phyloP scores from a whole-genome alignment of 2,329 filamentous ascomycete genomes.

The Mariannaea elegans region DNA sequence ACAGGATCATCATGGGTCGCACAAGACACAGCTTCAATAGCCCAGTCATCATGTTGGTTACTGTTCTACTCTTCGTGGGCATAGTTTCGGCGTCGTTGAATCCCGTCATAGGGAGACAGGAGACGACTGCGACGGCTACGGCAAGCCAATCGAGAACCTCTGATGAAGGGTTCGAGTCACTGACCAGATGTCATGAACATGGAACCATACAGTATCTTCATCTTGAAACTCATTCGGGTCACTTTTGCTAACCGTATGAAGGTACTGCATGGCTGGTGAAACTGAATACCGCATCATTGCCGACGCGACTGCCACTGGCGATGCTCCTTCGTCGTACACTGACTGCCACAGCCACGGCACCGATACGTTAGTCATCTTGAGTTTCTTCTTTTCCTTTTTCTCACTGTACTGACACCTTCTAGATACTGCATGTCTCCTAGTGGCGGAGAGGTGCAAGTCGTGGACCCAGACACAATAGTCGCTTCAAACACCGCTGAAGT shows the following conservation, averaged over 20 bases:
- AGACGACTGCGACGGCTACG: conserved; percentile 22
- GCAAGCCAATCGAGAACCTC: no score
- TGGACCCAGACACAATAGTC: conserved; percentile 24
- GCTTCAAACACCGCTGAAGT: conserved; percentile 20
- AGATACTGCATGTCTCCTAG: conserved; percentile 39
- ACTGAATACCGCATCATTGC: conserved; percentile 35
- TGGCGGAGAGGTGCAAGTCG: conserved; percentile 36
- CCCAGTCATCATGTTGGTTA: conserved; percentile 15
- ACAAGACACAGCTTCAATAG: conserved; percentile 20
- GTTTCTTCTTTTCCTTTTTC: not conserved
- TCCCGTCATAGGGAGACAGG: conserved; percentile 24
- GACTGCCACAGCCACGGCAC: conserved; percentile 36
- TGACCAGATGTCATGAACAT: conserved; percentile 37
- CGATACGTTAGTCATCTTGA: conserved; percentile 16
- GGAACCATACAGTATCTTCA: conserved; percentile 25
- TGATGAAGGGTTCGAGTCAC: conserved; percentile 24
- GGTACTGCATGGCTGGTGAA: conserved; percentile 33
- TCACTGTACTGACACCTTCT: not conserved
- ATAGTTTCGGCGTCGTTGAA: conserved; percentile 33
- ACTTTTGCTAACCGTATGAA: not conserved
- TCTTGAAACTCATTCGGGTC: not conserved
- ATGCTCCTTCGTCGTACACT: conserved; percentile 35
- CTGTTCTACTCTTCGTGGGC: conserved; percentile 24
- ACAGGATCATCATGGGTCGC: conserved; percentile 26
- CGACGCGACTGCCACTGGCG: conserved; percentile 30